Conservation (phyloP, 1,284 basidiomycete genomes). For the Lignosus rhinocerotis region DNA sequence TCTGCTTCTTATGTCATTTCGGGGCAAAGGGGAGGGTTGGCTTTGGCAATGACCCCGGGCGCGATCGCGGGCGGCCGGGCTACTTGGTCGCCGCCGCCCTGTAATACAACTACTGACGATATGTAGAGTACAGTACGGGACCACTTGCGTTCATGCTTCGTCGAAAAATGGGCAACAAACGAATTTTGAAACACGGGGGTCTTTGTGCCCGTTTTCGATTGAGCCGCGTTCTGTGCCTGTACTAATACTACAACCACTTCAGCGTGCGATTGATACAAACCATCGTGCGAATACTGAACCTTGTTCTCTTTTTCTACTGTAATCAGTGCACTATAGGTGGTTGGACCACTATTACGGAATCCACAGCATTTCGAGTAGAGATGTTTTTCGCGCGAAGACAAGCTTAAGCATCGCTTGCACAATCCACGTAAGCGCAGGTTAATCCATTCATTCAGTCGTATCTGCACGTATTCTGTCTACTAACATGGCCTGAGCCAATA, state of each 20-base stretch:
- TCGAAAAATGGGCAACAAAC: constrained; percentile 6
- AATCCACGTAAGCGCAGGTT: not conserved
- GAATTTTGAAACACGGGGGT: constrained; percentile 1
- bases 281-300: no score
- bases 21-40: not conserved
- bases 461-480: constrained; percentile 41
- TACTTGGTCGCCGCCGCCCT: not conserved
- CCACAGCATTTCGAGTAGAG: no score
- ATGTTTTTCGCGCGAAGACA: no score
- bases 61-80: no score
- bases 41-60: not conserved
- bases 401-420: not conserved
- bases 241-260: no score
- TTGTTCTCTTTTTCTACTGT: no score
- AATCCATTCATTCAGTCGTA: constrained; percentile 16
- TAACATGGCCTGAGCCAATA: constrained; percentile 54
- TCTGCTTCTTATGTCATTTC: constrained; percentile 1
- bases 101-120: constrained; percentile 6
- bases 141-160: constrained; percentile 1
- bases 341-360: no score
- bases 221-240: not conserved
- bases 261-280: no score
- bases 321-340: no score
- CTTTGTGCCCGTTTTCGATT: not conserved
- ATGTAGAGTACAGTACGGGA: constrained; percentile 16